Percentiles rank a stretch among this genome's conserved stretches.
These are phyloP conservation scores for Chaetomidium leptoderma DNA, from an alignment of 495 filamentous ascomycete species.

Conservation along the genomic window DNA sequence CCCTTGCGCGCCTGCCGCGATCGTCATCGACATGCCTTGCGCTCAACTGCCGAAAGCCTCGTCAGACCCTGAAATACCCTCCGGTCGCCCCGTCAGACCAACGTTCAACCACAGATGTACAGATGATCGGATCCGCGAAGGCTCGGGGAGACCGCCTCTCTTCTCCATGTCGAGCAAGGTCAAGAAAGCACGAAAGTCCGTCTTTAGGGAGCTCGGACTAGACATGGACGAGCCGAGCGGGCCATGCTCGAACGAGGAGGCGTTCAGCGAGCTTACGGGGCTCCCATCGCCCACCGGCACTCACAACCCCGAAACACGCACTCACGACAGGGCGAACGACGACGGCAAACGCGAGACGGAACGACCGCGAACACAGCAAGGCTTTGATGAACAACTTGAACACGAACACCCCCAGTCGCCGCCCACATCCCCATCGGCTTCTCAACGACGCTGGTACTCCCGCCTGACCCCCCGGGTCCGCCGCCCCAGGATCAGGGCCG, in stretches of 20 bases:
- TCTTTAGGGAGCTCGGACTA: constrained; percentile 47
- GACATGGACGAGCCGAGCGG: constrained; percentile 32
- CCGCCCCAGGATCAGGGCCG: constrained; percentile 41
- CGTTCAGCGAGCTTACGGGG: constrained; percentile 27
- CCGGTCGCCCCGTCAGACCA: constrained; percentile 29
- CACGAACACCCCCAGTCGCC: constrained; percentile 8
- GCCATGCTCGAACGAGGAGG: constrained; percentile 21
- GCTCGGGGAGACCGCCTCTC: constrained; percentile 29
- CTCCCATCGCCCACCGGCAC: constrained; percentile 18
- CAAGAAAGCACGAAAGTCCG: constrained; percentile 37
- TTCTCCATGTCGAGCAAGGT: constrained; percentile 37
- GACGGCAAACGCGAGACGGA: constrained; percentile 16
- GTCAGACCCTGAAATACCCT: constrained; percentile 24
- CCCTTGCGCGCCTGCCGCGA: constrained; percentile 3
- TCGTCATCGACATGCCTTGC: constrained; percentile 23
- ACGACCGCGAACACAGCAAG: constrained; percentile 8
- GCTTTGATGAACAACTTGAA: constrained; percentile 2
- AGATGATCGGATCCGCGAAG: constrained; percentile 44
- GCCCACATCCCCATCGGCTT: constrained; percentile 10
- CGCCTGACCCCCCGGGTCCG: constrained; percentile 31
- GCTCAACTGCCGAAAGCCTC: constrained; percentile 22
- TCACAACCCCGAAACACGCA: not conserved
- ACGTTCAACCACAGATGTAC: constrained; percentile 45
- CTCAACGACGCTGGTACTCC: constrained; percentile 36
- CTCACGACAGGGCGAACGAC: constrained; percentile 12